Base-by-base conservation (phyloP, 768 basidiomycete species). In the Lyophyllum atratum region DNA sequence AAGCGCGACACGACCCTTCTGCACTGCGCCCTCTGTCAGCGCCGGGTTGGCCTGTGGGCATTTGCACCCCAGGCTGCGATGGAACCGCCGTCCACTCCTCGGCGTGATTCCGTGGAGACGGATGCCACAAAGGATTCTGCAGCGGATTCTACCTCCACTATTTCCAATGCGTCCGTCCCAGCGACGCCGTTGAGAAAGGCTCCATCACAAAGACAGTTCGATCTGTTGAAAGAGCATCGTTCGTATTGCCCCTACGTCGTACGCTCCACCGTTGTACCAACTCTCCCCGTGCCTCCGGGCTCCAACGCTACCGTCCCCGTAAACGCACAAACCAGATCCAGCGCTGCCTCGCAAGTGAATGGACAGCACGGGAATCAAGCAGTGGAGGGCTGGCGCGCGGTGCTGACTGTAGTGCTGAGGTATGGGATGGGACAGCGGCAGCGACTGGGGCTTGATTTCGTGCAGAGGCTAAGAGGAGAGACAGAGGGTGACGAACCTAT, bases 171-270 rank as follows among this genome's bases (percentile, higher is more conserved):
- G 54, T 58, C 62, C 57, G 54, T 64, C 50, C 43, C 70, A 12
- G 48, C 63, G 22, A 55, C 67, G 10, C 62, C 70, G 17, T 60
- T 72, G n/a, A 71, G 67, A 29, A 73, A 61, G 59, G 62, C 62
- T 12, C 56, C 70, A 3, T 71, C 72, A 17, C 74, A 72, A 42
- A 68, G 90, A 51, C 82, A 81, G 21, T 84, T 93, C 52, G 91
- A 94, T 67, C 66, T 93, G 34, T 69, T 92, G 46, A 88, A 85
- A 64, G 92, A 94, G 69, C 92, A 93, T 67, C 81, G 92, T 25
- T 88, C 89, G 2, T 92, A 90, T 63, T 93, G 92, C 62, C 92
- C 92, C n/a, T 93, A 92, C 59, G 82, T 90, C 26, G 85, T 87
- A 33, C 80, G 82, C 14, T 89, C 89, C 7, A 90, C 87, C 2